Base-by-base conservation (phyloP, 306 rosid genomes). In the Pyrus bretschneideri region DNA sequence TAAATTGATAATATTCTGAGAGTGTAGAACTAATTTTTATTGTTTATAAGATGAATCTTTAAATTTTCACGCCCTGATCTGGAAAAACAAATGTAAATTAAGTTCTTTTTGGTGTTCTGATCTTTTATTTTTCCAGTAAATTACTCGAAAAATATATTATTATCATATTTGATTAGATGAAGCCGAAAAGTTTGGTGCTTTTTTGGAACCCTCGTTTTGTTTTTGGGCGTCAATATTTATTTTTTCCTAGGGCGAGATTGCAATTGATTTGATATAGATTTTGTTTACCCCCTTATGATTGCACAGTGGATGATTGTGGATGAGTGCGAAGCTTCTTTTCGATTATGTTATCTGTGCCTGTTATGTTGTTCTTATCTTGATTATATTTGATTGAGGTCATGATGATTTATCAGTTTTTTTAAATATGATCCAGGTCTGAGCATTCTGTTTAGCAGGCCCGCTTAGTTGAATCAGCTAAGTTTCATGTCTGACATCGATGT, bases 401-500 rank as follows among this genome's bases (percentile, higher is more conserved):
- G 15, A 23, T 27, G 23, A 46, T 38, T 55, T 6, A 14, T 30
- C 9, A 9, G 42, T 38, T 6, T 38, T 35, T 38, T 42, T 6
- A 35, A 12, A 59, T 25, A 21, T 31, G 46, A 40, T 88, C 13
- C 75, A 85, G 91, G 87, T 76, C 54, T 82, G 85, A 76, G 84
- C 88, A 49, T 79, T 86, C 80, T 64, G 79, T 87, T 86, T 79
- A 69, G 73, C 65, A 67, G 84, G 76, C n/a, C 75, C 59, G 73
- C 83, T 71, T 51, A 71, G 27, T 40, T 65, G 35, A 76, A 79
- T 82, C 79, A 81, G 78, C 81, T 51, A 82, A 90, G 77, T 73
- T 90, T 90, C 91, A 90, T 90, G 96, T 90, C 96, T 90, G 96
- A 90, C 73, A 78, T 85, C 80, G 96, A 90, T 85, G 80, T 35